Conservation (phyloP, 208 protist genomes). For the Acanthamoeba sp. region DNA sequence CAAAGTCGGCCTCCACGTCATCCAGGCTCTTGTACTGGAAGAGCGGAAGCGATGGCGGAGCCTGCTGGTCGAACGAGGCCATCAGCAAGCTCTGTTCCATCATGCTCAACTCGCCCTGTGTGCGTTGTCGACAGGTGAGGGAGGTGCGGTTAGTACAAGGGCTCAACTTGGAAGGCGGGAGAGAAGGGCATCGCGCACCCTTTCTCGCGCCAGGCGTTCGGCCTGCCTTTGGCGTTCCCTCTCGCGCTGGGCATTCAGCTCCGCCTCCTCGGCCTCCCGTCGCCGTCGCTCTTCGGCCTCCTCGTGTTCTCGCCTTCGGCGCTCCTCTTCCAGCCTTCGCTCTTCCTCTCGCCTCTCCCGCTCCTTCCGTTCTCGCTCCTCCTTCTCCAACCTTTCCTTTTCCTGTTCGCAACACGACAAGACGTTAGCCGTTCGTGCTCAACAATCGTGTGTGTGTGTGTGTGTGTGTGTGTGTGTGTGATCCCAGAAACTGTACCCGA, state of each 20-base stretch:
- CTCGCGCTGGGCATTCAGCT: conserved; percentile 20
- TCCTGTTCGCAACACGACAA: background rate
- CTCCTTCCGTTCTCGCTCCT: conserved; percentile 4
- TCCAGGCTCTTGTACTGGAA: conserved; percentile 34
- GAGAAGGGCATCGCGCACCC: background rate
- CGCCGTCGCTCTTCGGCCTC: conserved; percentile 28
- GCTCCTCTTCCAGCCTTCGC: background rate
- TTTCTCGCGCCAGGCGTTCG: background rate
- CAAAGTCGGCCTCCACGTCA: conserved; percentile 15
- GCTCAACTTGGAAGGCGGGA: background rate
- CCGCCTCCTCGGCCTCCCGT: conserved; percentile 16
- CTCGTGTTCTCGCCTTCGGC: background rate
- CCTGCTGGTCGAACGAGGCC: conserved; percentile 67
- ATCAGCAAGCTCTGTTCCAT: conserved; percentile 53
- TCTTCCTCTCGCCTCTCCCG: conserved; percentile 20
- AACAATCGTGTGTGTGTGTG: no score
- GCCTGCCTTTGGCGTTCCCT: conserved; percentile 16
- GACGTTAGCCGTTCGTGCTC: no score
- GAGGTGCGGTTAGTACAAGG: background rate
- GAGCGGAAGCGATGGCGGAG: background rate
- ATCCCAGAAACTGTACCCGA: no score
- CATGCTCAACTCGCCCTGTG: conserved; percentile 10
- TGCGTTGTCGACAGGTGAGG: background rate
- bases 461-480: no score
- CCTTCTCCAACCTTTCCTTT: conserved; percentile 44